These are phyloP conservation scores for Penicillium desertorum DNA, from an alignment of 495 filamentous ascomycete genomes.

Conservation along the genomic window DNA sequence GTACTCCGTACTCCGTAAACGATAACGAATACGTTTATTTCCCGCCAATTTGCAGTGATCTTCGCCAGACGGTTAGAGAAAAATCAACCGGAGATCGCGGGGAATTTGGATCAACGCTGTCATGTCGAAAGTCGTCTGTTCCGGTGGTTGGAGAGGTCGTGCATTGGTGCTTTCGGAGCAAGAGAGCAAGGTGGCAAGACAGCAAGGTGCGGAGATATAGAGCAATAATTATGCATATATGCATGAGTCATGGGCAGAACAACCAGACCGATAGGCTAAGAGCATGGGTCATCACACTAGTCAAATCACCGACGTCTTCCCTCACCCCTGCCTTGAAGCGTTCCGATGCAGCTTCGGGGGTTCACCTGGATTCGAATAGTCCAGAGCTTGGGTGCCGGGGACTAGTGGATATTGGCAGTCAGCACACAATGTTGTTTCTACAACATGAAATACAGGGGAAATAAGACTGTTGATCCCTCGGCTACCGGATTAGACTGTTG, in stretches of 20 bases:
- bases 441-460: background rate
- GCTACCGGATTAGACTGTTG: background rate
- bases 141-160: background rate
- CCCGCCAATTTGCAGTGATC: background rate
- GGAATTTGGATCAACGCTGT: background rate
- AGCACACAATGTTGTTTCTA: background rate
- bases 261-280: background rate
- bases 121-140: background rate
- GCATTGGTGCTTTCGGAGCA: background rate
- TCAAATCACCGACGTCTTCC: background rate
- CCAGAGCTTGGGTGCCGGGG: background rate
- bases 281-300: background rate
- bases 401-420: constrained; percentile 10
- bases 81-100: background rate
- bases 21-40: constrained; percentile 14
- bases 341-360: background rate
- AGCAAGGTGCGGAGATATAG: background rate
- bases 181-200: background rate
- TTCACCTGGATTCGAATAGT: background rate
- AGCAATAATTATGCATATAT: background rate
- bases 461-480: constrained; percentile 51
- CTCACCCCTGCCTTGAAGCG: background rate
- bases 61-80: background rate
- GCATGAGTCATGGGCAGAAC: background rate
- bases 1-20: background rate